Conservation (phyloP, 257 asterid species). For the Solanum piurae region DNA sequence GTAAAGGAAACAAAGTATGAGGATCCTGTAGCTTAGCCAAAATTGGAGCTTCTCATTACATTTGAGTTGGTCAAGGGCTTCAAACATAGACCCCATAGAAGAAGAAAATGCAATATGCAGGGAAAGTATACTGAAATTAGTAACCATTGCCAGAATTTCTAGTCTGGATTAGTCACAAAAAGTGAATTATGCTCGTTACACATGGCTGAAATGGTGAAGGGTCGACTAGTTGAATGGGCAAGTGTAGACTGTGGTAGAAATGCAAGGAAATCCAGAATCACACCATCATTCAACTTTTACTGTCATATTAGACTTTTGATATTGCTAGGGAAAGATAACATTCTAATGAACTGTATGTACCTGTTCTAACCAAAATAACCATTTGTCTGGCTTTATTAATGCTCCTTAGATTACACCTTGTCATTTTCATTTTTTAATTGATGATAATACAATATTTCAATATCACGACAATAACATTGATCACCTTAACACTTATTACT, state of each 20-base stretch:
- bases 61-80: neutral
- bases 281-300: neutral
- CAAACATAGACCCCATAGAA: neutral
- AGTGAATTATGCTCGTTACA: neutral
- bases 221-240: neutral
- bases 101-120: neutral
- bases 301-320: neutral
- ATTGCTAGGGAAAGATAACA: neutral
- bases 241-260: neutral
- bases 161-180: neutral
- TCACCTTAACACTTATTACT: neutral
- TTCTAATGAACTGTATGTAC: neutral
- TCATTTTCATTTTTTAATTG: neutral
- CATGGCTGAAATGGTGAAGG: neutral
- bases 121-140: neutral
- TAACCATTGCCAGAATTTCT: neutral
- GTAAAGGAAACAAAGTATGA: neutral
- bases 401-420: neutral
- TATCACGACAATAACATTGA: neutral
- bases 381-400: neutral
- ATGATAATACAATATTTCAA: neutral
- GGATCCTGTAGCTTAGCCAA: neutral
- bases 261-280: neutral
- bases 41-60: neutral
- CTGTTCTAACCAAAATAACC: neutral